Base-by-base conservation (phyloP, 2,329 filamentous ascomycete genomes). In the Cytospora chrysosperma region DNA sequence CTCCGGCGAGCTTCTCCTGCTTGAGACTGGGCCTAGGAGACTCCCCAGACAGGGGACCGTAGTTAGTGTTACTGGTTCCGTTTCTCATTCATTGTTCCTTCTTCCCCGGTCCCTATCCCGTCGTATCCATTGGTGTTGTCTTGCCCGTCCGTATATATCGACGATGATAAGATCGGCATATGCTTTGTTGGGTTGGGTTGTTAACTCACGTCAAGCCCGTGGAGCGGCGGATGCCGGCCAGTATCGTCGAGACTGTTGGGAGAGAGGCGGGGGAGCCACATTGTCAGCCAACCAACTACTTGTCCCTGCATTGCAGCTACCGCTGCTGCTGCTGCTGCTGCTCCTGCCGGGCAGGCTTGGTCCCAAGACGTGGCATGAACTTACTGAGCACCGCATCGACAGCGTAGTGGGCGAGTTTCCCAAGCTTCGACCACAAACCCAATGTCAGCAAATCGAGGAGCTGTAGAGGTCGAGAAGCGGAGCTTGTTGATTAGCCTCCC, bases 211-310 rank as follows among this genome's bases (percentile, higher is more conserved):
- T 97, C 80, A 99, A 84, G 73, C 95, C 95, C 67, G 95, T 98
- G 68, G 94, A 97, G 71, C 95, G 92, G 81, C 96, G 96, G 82
- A 99, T 93, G 73, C 95, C 95, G 47, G 95, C 95, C 69, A 99
- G 88, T 76, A 98, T 94, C 68, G 95, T 92, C 72, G 95, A 99
- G 77, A 99, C 91, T 96, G 65, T 17, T 32, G 17, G n/a, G 21
- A n/a, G 34, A 19, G 34, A 17, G 40, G 37, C 7, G 15, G 21
- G 50, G 55, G 15, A 61, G 58, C 37, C 1, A 40, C 21, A n/a
- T n/a, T n/a, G n/a, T n/a, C n/a, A n/a, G n/a, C n/a, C n/a, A n/a
- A n/a, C n/a, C n/a, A n/a, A 21, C 19, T 19, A 19, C 2, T n/a
- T n/a, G n/a, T n/a, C n/a, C n/a, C n/a, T n/a, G n/a, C 4, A 4